Conservation (phyloP, 2,329 filamentous ascomycete species). For the Sporothrix mexicana region DNA sequence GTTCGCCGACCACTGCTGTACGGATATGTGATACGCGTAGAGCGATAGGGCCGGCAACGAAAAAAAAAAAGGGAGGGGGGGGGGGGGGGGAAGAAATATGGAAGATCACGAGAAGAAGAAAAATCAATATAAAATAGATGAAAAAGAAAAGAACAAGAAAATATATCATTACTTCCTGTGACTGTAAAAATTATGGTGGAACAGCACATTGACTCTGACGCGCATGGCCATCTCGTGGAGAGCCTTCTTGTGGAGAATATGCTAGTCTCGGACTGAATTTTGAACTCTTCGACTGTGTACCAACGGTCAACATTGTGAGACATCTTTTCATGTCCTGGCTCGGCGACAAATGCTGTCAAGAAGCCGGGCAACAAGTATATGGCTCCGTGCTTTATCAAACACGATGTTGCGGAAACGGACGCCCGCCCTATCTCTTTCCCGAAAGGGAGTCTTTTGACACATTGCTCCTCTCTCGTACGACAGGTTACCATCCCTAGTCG, state of each 20-base stretch:
- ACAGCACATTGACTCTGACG: too few relatives aligned
- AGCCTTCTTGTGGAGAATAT: neutral
- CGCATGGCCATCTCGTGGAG: neutral
- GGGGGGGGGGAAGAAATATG: too few relatives aligned
- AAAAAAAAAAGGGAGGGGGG: too few relatives aligned
- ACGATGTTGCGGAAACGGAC: neutral
- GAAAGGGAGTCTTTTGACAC: neutral
- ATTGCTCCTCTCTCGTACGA: neutral
- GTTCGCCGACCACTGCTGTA: neutral
- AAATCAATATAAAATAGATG: neutral
- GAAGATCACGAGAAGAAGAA: too few relatives aligned
- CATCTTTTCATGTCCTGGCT: neutral
- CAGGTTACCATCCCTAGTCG: neutral
- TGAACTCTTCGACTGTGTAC: neutral
- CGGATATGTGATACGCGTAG: conserved; percentile 21
- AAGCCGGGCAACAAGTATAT: too few relatives aligned
- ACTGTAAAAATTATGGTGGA: neutral
- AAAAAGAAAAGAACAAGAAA: neutral
- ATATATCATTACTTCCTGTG: neutral
- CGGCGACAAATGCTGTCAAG: neutral
- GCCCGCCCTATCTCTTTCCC: conserved; percentile 1
- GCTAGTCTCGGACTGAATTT: neutral
- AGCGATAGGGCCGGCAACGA: neutral
- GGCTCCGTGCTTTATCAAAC: neutral
- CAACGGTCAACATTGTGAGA: neutral